These are phyloP conservation scores for Phycomyces blakesleeanus DNA, from an alignment of 192 early-diverging fungal species.

Conservation along the genomic window DNA sequence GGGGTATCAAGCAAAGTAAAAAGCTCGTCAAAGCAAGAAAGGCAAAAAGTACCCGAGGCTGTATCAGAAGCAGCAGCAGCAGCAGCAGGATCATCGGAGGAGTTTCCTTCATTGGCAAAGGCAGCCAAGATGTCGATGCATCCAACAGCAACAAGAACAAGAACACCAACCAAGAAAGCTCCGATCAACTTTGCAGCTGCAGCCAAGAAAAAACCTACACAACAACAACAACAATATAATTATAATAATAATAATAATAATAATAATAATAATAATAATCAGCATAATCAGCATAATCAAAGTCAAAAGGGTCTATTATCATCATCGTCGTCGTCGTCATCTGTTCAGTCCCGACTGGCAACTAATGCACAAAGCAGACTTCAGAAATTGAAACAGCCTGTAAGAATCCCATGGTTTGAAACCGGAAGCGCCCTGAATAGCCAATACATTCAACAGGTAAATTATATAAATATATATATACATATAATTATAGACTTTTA, in stretches of 20 bases:
- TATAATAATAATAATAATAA: too few species aligned
- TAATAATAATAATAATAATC: too few species aligned
- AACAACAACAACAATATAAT: too few species aligned
- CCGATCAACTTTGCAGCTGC: conserved; percentile 34
- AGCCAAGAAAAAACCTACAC: conserved; percentile 32
- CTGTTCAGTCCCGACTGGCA: too few species aligned
- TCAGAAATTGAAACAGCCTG: conserved; percentile 13
- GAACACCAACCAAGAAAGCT: conserved; percentile 8
- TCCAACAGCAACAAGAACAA: too few species aligned
- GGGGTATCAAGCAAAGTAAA: neutral
- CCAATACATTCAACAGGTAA: conserved; percentile 32
- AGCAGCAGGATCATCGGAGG: too few species aligned
- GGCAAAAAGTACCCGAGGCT: neutral
- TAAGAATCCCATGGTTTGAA: conserved; percentile 47
- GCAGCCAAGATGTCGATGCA: neutral
- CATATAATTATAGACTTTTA: too few species aligned
- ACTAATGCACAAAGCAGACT: conserved; percentile 5
- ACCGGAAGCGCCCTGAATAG: conserved; percentile 39
- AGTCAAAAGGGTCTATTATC: too few species aligned
- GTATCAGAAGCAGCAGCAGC: too few species aligned
- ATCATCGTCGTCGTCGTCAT: too few species aligned
- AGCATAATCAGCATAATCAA: too few species aligned
- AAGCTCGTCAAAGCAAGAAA: conserved; percentile 6
- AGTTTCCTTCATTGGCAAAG: conserved; percentile 13
- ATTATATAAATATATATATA: conserved; percentile 1